These are phyloP conservation scores for Talaromyces trachyspermus DNA, from an alignment of 495 filamentous ascomycete species.

Conservation along the genomic window DNA sequence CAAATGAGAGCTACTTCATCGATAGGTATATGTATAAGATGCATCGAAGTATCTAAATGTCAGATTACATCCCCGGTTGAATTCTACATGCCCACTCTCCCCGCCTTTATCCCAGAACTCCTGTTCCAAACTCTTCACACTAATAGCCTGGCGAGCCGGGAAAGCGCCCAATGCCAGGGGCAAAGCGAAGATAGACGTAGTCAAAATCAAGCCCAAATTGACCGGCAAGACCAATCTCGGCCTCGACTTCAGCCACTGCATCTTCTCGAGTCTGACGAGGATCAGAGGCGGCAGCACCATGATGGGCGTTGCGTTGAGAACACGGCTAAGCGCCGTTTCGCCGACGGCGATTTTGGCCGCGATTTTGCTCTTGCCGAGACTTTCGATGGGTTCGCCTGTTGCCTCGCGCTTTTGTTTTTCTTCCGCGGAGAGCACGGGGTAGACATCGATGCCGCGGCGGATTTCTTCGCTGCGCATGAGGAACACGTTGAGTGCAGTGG, in stretches of 20 bases:
- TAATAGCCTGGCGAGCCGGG: constrained; percentile 78
- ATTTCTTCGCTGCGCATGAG: constrained; percentile 97
- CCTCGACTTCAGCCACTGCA: constrained; percentile 62
- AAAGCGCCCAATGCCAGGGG: constrained; percentile 85
- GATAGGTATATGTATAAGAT: not conserved
- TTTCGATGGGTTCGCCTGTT: constrained; percentile 51
- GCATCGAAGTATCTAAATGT: not conserved
- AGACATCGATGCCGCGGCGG: constrained; percentile 88
- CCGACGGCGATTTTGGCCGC: constrained; percentile 83
- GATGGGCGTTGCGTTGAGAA: constrained; percentile 89
- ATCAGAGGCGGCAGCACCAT: constrained; percentile 90
- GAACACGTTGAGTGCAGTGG: constrained; percentile 89
- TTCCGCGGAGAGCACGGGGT: constrained; percentile 56
- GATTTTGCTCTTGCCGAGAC: constrained; percentile 75
- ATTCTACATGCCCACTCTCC: constrained; percentile 68
- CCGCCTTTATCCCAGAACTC: constrained; percentile 79
- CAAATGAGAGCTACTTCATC: not conserved
- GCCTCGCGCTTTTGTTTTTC: constrained; percentile 50
- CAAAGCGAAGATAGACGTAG: constrained; percentile 74
- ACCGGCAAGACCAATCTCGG: constrained; percentile 68
- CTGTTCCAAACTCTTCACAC: constrained; percentile 63
- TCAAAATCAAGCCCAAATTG: constrained; percentile 75
- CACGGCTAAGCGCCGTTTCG: constrained; percentile 82
- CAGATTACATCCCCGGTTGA: constrained; percentile 73
- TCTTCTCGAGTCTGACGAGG: constrained; percentile 73